phyloP scores from a whole-genome alignment of 306 rosid genomes.

The Medicago lupulina region DNA sequence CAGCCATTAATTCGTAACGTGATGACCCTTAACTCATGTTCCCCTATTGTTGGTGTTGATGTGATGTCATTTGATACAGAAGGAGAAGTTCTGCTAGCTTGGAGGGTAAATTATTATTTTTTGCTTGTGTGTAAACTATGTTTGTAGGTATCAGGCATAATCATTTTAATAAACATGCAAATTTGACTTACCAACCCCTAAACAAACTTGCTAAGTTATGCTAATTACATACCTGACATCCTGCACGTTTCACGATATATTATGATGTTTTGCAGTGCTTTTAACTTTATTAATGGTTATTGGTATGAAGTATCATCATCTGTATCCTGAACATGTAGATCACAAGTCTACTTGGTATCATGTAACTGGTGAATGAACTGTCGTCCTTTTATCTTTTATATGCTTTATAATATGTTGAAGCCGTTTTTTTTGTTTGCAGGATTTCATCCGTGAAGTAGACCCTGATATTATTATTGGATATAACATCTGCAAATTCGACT shows the following conservation, averaged over 20 bases:
- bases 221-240: constrained; percentile 14
- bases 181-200: constrained; percentile 8
- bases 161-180: constrained; percentile 12
- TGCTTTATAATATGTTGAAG: constrained; percentile 36
- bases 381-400: constrained; percentile 13
- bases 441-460: constrained; percentile 82
- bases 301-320: constrained; percentile 18
- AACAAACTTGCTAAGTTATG: constrained; percentile 12
- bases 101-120: constrained; percentile 86
- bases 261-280: constrained; percentile 24
- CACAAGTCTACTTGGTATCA: constrained; percentile 31
- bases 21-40: constrained; percentile 93
- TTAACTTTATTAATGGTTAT: constrained; percentile 5
- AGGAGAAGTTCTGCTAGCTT: constrained; percentile 87
- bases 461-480: constrained; percentile 98
- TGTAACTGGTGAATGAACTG: constrained; percentile 33
- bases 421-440: constrained; percentile 58
- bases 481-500: constrained; percentile 96
- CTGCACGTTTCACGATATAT: background rate
- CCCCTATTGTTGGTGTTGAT: constrained; percentile 95
- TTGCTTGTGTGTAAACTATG: constrained; percentile 15
- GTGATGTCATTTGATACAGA: constrained; percentile 91
- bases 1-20: constrained; percentile 84
- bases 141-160: constrained; percentile 10
- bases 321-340: constrained; percentile 20